Evolutionary conservation across 164 flowering plant genomes (phyloP), one percentile per base, ranked within the genome.

Genomic region (Aristolochia contorta): DNA sequence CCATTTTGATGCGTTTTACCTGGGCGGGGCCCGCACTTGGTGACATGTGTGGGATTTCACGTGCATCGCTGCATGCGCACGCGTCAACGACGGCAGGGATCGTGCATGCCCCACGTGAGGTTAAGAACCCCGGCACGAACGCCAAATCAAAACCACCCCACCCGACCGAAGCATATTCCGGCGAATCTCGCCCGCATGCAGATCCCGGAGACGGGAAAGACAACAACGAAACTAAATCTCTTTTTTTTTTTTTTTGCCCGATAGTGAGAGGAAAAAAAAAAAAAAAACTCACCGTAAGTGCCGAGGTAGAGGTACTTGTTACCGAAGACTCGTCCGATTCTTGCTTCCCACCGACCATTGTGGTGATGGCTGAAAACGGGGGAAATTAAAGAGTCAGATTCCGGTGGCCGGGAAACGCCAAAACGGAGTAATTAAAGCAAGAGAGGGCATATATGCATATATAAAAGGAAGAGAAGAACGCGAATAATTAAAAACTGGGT

Each of bases 321-420:
- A 23, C 84, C 82, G 47, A 60, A 72, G 37, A 80, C 82, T 10
- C 84, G 79, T 2, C 84, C 84, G 23, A 80, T 78, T 65, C 84
- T 70, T 43, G 84, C 82, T 55, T 80, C 82, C 82, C 84, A 80
- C 49, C 84, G 77, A 16, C 82, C 82, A 25, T 80, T 78, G 55
- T 80, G 84, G 57, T 80, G 82, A 55, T 80, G 84, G 71, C 84
- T 80, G 61, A 18, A 54, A 33, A n/a, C n/a, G n/a, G n/a, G n/a
- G n/a, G n/a, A n/a, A n/a, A n/a, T n/a, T n/a, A n/a, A n/a, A n/a
- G n/a, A n/a, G 60, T 68, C 60, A 72, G 58, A 43, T 24, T 24
- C 47, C 52, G 25, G 25, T 14, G 21, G 22, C 45, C 52, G 55
- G 53, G 23, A 45, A 70, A 46, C 18, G 60, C 20, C 52, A 49